A percentile compares a stretch with the other conserved stretches of the same genome.
These are phyloP conservation scores for Megacollybia marginata DNA, from an alignment of 768 basidiomycete species.

Conservation along the genomic window DNA sequence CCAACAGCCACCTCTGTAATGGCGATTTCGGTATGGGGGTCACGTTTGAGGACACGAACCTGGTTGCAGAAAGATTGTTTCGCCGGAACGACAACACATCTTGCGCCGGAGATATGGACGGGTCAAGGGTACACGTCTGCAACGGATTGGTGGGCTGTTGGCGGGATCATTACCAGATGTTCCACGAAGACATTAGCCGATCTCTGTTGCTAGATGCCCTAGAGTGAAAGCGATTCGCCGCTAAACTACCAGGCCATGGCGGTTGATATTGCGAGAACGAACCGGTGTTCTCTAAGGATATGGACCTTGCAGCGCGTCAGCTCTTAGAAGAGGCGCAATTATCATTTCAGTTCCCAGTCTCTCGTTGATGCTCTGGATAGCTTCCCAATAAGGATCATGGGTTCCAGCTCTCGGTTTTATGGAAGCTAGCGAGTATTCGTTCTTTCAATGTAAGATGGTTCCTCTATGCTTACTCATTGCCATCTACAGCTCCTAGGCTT, in stretches of 20 bases:
- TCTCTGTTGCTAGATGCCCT: not conserved
- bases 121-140: not conserved
- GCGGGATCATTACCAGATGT: not conserved
- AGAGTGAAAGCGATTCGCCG: too few relatives aligned
- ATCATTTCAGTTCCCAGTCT: not conserved
- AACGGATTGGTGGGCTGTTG: not conserved
- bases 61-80: not conserved
- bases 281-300: not conserved
- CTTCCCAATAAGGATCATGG: not conserved
- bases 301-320: not conserved
- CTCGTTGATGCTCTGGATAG: not conserved
- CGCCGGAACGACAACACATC: not conserved
- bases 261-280: not conserved
- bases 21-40: not conserved
- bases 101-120: not conserved
- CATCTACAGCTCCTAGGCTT: not conserved
- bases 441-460: not conserved
- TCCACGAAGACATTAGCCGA: not conserved
- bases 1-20: not conserved
- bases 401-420: not conserved
- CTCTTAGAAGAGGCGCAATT: not conserved
- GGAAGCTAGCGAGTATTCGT: not conserved
- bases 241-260: not conserved
- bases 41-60: not conserved
- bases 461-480: not conserved